phyloP scores from a whole-genome alignment of 768 basidiomycete genomes.

The Lactarius psammicola region DNA sequence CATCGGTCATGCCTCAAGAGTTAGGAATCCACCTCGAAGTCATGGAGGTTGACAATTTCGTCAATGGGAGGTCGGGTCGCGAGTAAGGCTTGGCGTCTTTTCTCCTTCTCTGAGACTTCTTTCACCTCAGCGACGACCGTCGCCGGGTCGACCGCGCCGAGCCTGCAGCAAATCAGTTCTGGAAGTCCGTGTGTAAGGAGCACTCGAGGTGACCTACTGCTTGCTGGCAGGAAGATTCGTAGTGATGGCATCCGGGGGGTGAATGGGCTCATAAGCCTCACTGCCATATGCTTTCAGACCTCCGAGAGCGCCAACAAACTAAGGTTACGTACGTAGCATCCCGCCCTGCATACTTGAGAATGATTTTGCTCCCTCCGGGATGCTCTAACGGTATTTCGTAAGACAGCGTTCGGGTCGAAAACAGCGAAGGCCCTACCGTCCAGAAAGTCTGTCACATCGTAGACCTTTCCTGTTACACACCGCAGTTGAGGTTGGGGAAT shows the following conservation, averaged over 20 bases:
- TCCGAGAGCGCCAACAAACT: too few relatives aligned
- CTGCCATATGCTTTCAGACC: slow-evolving; percentile 20
- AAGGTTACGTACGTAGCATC: slow-evolving; percentile 41
- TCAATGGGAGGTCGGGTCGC: slow-evolving; percentile 65
- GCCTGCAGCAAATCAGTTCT: slow-evolving; percentile 31
- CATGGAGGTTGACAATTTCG: slow-evolving; percentile 86
- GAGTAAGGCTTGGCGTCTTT: slow-evolving; percentile 61
- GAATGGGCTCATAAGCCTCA: slow-evolving; percentile 81
- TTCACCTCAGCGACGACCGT: slow-evolving; percentile 64
- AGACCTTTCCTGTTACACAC: slow-evolving; percentile 39
- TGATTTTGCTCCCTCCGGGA: slow-evolving; percentile 48
- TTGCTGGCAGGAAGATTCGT: slow-evolving; percentile 80
- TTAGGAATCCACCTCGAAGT: slow-evolving; percentile 70
- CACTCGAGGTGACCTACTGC: slow-evolving; percentile 40
- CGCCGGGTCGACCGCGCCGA: slow-evolving; percentile 69
- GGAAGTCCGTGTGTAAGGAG: background rate
- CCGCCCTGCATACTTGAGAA: slow-evolving; percentile 55
- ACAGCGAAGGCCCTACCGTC: slow-evolving; percentile 31
- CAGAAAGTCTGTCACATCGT: slow-evolving; percentile 46
- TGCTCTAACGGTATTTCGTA: slow-evolving; percentile 3
- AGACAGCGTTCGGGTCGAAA: background rate
- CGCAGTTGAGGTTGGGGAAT: background rate
- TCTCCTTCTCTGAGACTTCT: slow-evolving; percentile 66
- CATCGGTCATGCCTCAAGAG: background rate
- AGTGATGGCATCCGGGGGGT: slow-evolving; percentile 79